A percentile compares a stretch with the other conserved stretches of the same genome.
Evolutionary conservation across 2,329 filamentous ascomycete genomes (phyloP).

Genomic region (Aspergillus clavatus): DNA sequence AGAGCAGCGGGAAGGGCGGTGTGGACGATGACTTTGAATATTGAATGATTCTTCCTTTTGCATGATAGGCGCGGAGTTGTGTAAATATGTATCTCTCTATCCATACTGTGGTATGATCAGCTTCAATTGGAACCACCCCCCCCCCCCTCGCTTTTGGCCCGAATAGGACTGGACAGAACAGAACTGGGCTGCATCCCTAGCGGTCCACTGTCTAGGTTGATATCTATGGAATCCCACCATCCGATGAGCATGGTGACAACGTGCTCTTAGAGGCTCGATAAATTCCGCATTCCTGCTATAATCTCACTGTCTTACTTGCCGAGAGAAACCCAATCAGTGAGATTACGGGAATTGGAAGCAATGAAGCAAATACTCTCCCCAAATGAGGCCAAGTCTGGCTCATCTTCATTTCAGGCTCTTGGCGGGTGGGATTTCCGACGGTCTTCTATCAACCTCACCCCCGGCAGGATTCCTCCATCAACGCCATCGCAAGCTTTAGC

Average conservation of each 20-base stretch:
- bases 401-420: neutral
- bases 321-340: too few species aligned
- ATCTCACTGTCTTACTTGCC: neutral
- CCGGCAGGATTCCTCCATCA: too few species aligned
- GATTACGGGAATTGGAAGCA: too few species aligned
- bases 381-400: neutral
- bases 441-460: neutral
- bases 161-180: too few species aligned
- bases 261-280: too few species aligned
- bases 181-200: neutral
- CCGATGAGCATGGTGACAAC: too few species aligned
- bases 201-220: too few species aligned
- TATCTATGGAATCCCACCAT: too few species aligned
- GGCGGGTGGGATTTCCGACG: neutral
- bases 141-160: too few species aligned
- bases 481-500: neutral
- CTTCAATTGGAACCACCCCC: too few species aligned
- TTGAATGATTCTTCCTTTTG: constrained; percentile 37
- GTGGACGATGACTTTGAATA: constrained; percentile 99
- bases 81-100: too few species aligned
- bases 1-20: constrained; percentile 75
- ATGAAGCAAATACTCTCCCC: neutral
- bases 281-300: neutral
- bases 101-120: too few species aligned
- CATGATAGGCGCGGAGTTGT: neutral